Evolutionary conservation across 352 stramenopile species (phyloP).

Genomic region (Pythium plurisporium): DNA sequence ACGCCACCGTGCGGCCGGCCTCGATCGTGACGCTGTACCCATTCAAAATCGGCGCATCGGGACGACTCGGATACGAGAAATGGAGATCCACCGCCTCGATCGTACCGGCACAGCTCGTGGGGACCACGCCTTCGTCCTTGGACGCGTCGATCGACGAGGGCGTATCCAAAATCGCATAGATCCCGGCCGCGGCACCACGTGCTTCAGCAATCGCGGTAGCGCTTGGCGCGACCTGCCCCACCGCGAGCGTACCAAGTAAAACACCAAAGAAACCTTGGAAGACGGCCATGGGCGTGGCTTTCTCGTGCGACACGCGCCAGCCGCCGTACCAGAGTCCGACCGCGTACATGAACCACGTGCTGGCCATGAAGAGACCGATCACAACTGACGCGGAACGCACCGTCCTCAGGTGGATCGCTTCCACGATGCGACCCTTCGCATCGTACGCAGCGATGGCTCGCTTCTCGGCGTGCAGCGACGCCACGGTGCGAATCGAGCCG

Average conservation of each 20-base stretch:
- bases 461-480: constrained; percentile 38
- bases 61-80: constrained; percentile 69
- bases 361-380: constrained; percentile 32
- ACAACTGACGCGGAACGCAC: constrained; percentile 22
- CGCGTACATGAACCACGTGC: constrained; percentile 43
- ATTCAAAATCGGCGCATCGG: constrained; percentile 29
- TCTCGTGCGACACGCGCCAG: constrained; percentile 29
- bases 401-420: constrained; percentile 30
- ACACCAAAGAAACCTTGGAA: constrained; percentile 44
- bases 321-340: constrained; percentile 54
- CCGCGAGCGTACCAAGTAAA: constrained; percentile 34
- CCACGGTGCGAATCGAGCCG: constrained; percentile 54
- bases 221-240: constrained; percentile 44
- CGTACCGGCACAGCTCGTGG: constrained; percentile 24
- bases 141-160: constrained; percentile 42
- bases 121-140: constrained; percentile 23
- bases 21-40: constrained; percentile 29
- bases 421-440: constrained; percentile 18
- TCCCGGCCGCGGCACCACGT: constrained; percentile 26
- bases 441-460: constrained; percentile 40
- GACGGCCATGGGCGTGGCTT: constrained; percentile 27
- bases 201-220: constrained; percentile 36
- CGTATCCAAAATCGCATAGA: constrained; percentile 55
- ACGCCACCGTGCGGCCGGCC: constrained; percentile 27
- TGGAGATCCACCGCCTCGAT: constrained; percentile 44